Evolutionary conservation across 2,329 filamentous ascomycete species (phyloP), one percentile per base, ranked within the genome.

Genomic region (Fusarium caatingaense): DNA sequence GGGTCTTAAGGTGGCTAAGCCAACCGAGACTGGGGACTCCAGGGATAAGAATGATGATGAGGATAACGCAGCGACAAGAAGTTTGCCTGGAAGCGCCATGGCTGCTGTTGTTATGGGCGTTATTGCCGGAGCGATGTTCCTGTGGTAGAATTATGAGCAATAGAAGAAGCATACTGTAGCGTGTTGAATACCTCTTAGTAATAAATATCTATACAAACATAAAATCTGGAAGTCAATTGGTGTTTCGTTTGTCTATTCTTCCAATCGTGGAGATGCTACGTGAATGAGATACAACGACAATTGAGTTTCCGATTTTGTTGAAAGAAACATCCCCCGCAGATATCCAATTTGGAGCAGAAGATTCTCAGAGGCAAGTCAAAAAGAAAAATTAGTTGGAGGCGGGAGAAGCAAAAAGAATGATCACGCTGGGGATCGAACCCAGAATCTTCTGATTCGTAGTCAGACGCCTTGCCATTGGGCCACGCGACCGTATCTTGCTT

Each of bases 371-470:
- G 16, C 3, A 9, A 16, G 8, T 18, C 8, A 18, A 9, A 34
- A 34, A 34, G 16, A 18, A 18, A 32, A 15, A 3, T 4, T 1
- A 32, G 1, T 15, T 8, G 12, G 13, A 32, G 30, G 4, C 13
- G 13, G 1, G 7, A n/a, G 21, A 10, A 12, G 10, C 37, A 63
- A 63, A 64, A 62, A 16, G 20, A 41, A 10, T 71, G 68, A 71
- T 69, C 68, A 69, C 66, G 69, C 56, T 59, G 58, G 75, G 75
- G 75, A 68, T 76, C 74, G 75, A 76, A 76, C 75, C 75, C 72
- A 74, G 68, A 73, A 76, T 76, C 75, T 76, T 73, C 75, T 76
- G 75, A 76, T 76, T 76, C 75, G 75, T 76, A 76, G 75, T 76
- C 74, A 76, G 75, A 76, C 74, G 74, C 75, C 74, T 75, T 76